These are phyloP conservation scores for Chlorophyllum brunneum DNA, from an alignment of 768 basidiomycete genomes.

Conservation along the genomic window DNA sequence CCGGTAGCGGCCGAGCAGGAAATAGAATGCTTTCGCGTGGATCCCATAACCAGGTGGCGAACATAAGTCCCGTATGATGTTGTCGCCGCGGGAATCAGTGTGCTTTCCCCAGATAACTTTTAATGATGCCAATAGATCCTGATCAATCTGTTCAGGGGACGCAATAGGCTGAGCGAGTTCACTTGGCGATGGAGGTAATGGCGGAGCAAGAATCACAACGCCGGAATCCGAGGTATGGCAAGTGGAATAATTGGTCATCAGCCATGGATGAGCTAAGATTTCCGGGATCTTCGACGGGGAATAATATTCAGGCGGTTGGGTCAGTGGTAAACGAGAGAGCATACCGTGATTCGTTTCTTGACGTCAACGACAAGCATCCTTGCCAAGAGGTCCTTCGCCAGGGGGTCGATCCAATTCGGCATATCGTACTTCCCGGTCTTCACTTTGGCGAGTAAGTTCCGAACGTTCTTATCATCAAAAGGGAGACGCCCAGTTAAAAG, in stretches of 20 bases:
- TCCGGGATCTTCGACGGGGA: constrained; percentile 65
- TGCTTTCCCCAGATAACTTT: constrained; percentile 83
- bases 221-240: constrained; percentile 29
- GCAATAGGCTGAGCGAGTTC: constrained; percentile 67
- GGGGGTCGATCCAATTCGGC: constrained; percentile 75
- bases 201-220: constrained; percentile 30
- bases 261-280: constrained; percentile 85
- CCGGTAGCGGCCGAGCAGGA: constrained; percentile 72
- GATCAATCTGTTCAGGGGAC: constrained; percentile 68
- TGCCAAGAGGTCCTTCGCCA: constrained; percentile 78
- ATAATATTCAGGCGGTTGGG: not conserved
- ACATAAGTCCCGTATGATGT: constrained; percentile 63
- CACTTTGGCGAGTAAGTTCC: constrained; percentile 77
- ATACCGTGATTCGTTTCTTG: constrained; percentile 71
- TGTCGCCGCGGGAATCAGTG: constrained; percentile 46
- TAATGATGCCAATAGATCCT: constrained; percentile 72
- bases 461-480: constrained; percentile 89
- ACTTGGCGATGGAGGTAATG: constrained; percentile 59
- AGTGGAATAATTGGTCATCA: constrained; percentile 43
- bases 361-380: constrained; percentile 91
- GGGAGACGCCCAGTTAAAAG: constrained; percentile 88
- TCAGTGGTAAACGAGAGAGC: constrained; percentile 19
- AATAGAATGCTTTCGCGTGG: constrained; percentile 88
- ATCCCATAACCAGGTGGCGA: constrained; percentile 66
- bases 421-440: constrained; percentile 83